Conservation (phyloP, 805 yeast species). For the Helenozyma baotianmanensis region DNA sequence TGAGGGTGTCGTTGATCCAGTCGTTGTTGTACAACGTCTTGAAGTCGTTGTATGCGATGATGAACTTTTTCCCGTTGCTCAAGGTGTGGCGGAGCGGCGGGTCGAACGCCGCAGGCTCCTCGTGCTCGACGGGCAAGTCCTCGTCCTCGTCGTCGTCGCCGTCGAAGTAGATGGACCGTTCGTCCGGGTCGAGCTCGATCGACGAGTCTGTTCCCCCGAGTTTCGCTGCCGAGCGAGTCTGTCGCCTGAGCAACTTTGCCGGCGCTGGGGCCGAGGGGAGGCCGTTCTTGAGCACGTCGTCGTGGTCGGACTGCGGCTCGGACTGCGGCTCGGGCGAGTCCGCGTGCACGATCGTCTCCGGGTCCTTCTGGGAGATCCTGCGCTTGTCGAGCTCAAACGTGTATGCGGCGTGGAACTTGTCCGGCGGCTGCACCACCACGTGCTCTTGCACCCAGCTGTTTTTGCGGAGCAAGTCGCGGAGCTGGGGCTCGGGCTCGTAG, state of each 20-base stretch:
- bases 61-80: slow-evolving; percentile 48
- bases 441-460: slow-evolving; percentile 2
- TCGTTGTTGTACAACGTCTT: slow-evolving; percentile 72
- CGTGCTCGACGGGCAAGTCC: slow-evolving; percentile 5
- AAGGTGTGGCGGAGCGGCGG: slow-evolving; percentile 49
- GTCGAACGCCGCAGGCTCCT: slow-evolving; percentile 37
- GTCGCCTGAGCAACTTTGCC: slow-evolving; percentile 1
- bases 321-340: slow-evolving; percentile 1
- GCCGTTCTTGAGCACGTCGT: slow-evolving; percentile 10
- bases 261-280: slow-evolving; percentile 5
- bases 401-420: slow-evolving; percentile 1
- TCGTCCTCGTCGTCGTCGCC: neutral
- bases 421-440: neutral
- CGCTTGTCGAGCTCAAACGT: slow-evolving; percentile 6
- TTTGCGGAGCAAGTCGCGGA: slow-evolving; percentile 2
- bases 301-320: no score
- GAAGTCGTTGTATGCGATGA: slow-evolving; percentile 66
- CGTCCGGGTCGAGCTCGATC: no score
- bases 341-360: slow-evolving; percentile 1
- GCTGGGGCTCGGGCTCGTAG: slow-evolving; percentile 1
- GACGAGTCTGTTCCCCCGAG: no score
- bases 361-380: slow-evolving; percentile 8
- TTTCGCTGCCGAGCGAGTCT: slow-evolving; percentile 7
- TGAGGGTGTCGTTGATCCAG: slow-evolving; percentile 86
- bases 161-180: no score